Percentiles rank a stretch among this genome's conserved stretches.
phyloP scores from a whole-genome alignment of 1,139 yeast genomes.

The Nakaseomyces kungkrabaensis region DNA sequence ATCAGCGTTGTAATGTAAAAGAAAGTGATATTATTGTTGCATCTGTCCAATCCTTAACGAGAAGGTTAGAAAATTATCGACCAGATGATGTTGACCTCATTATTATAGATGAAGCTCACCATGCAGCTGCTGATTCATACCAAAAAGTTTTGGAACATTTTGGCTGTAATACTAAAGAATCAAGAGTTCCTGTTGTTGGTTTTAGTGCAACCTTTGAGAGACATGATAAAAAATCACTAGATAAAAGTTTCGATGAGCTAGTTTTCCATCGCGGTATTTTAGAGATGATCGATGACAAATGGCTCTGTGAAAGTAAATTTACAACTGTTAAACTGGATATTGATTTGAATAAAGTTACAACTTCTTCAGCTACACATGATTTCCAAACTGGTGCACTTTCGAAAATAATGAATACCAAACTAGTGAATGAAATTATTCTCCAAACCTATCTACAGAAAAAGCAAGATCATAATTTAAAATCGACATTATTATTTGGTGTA shows the following conservation, averaged over 20 bases:
- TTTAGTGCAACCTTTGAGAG: constrained; percentile 78
- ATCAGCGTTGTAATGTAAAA: constrained; percentile 21
- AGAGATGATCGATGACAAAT: constrained; percentile 61
- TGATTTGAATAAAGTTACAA: constrained; percentile 30
- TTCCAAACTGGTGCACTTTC: constrained; percentile 46
- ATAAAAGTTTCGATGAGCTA: constrained; percentile 57
- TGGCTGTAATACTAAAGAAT: constrained; percentile 36
- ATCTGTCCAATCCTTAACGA: constrained; percentile 58
- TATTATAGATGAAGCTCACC: constrained; percentile 90
- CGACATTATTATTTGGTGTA: constrained; percentile 72
- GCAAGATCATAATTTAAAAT: constrained; percentile 34
- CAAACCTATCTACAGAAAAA: constrained; percentile 42
- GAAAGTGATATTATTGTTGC: constrained; percentile 64
- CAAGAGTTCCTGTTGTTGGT: constrained; percentile 56
- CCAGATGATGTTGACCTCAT: constrained; percentile 52
- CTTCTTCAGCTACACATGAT: constrained; percentile 36
- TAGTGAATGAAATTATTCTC: constrained; percentile 46
- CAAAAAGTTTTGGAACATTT: constrained; percentile 48
- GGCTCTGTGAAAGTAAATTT: constrained; percentile 62
- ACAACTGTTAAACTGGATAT: constrained; percentile 40
- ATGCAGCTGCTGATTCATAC: constrained; percentile 72
- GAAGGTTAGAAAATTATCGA: constrained; percentile 47
- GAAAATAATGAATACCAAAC: constrained; percentile 42
- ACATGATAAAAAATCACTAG: constrained; percentile 54
- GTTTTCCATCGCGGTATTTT: constrained; percentile 58